These are phyloP conservation scores for Eucalyptus paniculata DNA, from an alignment of 345 rosid species.

Conservation along the genomic window DNA sequence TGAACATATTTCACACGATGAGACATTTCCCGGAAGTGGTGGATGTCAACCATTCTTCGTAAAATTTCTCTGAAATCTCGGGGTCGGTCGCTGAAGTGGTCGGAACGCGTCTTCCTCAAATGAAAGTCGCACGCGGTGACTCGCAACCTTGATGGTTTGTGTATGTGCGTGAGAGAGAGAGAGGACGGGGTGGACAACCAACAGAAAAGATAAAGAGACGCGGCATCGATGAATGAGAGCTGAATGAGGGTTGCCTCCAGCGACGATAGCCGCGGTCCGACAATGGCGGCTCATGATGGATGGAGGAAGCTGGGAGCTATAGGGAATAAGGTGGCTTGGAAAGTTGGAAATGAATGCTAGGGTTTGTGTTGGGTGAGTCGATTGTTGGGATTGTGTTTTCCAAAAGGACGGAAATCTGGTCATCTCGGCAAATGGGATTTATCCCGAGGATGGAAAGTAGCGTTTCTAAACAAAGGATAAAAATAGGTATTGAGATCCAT, in stretches of 20 bases:
- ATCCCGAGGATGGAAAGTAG: background rate
- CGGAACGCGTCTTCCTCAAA: background rate
- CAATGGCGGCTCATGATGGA: background rate
- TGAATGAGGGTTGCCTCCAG: background rate
- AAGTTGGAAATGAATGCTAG: background rate
- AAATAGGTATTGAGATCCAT: background rate
- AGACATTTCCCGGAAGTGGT: background rate
- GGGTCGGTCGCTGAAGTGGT: background rate
- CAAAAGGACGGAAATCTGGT: background rate
- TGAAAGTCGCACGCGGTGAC: background rate
- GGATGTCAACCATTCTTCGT: background rate
- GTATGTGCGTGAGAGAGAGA: fast-evolving
- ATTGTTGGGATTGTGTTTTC: background rate
- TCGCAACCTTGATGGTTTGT: background rate
- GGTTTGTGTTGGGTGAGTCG: background rate
- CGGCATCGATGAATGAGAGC: background rate
- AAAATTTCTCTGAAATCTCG: background rate
- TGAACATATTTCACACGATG: background rate
- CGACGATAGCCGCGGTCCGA: background rate
- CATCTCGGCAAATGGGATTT: background rate
- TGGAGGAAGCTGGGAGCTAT: background rate
- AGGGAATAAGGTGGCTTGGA: background rate
- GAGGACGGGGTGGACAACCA: background rate
- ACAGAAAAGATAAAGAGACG: background rate
- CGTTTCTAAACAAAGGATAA: background rate